Percentiles rank a stretch among this genome's conserved stretches.
These are phyloP conservation scores for Kazachstania sp. DNA, from an alignment of 1,139 yeast species.

Conservation along the genomic window DNA sequence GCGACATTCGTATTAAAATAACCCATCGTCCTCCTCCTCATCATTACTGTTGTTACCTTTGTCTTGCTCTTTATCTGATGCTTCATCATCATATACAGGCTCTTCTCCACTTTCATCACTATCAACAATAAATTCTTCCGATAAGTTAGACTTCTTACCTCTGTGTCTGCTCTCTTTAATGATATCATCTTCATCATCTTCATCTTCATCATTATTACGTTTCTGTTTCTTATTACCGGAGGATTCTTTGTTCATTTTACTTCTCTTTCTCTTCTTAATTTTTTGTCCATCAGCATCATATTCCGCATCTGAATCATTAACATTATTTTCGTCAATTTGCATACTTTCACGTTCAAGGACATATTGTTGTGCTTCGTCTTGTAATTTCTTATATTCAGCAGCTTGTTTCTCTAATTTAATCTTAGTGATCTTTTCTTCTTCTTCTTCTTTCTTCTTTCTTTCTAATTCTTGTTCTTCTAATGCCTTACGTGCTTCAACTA, in stretches of 20 bases:
- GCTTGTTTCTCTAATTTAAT: constrained; percentile 40
- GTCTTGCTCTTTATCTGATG: constrained; percentile 8
- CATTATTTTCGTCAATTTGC: constrained; percentile 32
- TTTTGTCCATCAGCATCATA: constrained; percentile 21
- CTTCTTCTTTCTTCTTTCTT: constrained; percentile 46
- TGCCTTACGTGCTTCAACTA: constrained; percentile 52
- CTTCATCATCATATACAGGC: constrained; percentile 10
- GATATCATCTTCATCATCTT: constrained; percentile 12
- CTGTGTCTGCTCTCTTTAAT: constrained; percentile 18
- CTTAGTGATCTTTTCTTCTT: constrained; percentile 37
- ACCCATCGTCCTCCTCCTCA: background rate
- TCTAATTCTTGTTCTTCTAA: constrained; percentile 42
- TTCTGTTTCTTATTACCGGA: constrained; percentile 11
- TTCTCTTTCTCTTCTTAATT: constrained; percentile 19
- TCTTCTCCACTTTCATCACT: constrained; percentile 41
- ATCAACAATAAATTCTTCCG: constrained; percentile 42
- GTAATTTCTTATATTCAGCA: constrained; percentile 59
- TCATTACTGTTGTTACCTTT: constrained; percentile 3
- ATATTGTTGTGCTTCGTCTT: constrained; percentile 69
- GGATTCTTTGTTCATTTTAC: background rate
- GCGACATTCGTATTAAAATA: too few relatives aligned
- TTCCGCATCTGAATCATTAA: constrained; percentile 5
- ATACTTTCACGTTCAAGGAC: constrained; percentile 32
- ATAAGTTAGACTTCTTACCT: constrained; percentile 35
- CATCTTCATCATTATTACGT: constrained; percentile 14